Conservation (phyloP, 1,284 basidiomycete genomes). For the Tylopilus orsonianus region DNA sequence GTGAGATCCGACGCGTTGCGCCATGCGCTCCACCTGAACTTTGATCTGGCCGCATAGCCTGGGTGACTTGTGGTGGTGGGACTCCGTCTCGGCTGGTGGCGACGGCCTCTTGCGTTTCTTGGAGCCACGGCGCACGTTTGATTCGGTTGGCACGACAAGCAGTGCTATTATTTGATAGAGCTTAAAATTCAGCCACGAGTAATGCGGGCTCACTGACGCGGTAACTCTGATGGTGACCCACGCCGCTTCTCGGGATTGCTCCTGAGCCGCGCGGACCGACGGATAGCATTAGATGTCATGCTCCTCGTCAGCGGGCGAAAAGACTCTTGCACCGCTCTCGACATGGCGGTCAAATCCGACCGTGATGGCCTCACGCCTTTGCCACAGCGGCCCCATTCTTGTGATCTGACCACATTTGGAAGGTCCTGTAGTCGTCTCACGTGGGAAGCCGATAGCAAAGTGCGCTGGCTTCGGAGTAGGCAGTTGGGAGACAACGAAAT, state of each 20-base stretch:
- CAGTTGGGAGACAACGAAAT: too few relatives aligned
- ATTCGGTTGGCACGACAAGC: neutral
- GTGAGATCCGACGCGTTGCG: slow-evolving; percentile 2
- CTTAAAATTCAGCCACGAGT: neutral
- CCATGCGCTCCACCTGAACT: slow-evolving; percentile 1
- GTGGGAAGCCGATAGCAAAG: slow-evolving; percentile 19
- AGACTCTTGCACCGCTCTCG: slow-evolving; percentile 11
- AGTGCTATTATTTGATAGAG: slow-evolving; percentile 11
- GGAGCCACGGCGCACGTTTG: neutral
- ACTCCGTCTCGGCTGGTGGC: neutral
- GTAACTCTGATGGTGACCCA: neutral
- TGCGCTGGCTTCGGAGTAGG: too few relatives aligned
- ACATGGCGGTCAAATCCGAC: slow-evolving; percentile 17
- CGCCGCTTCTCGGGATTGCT: neutral
- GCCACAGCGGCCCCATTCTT: slow-evolving; percentile 4
- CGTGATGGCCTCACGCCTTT: neutral
- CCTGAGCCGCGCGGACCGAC: slow-evolving; percentile 28
- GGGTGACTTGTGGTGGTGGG: slow-evolving; percentile 8
- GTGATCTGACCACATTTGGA: slow-evolving; percentile 31
- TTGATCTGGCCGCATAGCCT: slow-evolving; percentile 17
- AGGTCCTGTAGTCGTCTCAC: slow-evolving; percentile 30
- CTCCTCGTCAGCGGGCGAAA: slow-evolving; percentile 26
- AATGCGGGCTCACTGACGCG: slow-evolving; percentile 13
- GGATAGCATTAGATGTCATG: slow-evolving; percentile 14
- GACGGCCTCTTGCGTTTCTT: slow-evolving; percentile 13